Conservation (phyloP, 2,329 filamentous ascomycete genomes). For the Grosmannia huntii region DNA sequence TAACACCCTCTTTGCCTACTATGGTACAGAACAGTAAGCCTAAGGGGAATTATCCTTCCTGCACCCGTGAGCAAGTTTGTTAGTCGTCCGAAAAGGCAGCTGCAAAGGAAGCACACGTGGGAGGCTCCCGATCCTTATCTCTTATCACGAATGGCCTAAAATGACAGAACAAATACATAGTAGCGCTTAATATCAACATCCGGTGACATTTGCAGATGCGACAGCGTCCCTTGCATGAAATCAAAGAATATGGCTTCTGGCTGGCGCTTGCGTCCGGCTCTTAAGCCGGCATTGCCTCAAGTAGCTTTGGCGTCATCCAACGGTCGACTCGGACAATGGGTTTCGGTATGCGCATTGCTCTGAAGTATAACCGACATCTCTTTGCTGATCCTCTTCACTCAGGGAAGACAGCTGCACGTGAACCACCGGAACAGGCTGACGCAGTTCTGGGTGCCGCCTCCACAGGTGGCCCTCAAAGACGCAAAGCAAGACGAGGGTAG, state of each 20-base stretch:
- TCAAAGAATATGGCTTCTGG: not conserved
- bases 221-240: not conserved
- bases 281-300: not conserved
- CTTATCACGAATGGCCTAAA: too few relatives aligned
- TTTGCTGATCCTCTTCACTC: not conserved
- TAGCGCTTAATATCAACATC: too few relatives aligned
- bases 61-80: too few relatives aligned
- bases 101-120: too few relatives aligned
- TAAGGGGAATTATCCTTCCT: too few relatives aligned
- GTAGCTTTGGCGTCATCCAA: not conserved
- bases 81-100: too few relatives aligned
- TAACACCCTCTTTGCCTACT: too few relatives aligned
- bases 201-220: not conserved
- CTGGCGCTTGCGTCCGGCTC: not conserved
- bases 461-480: slow-evolving; percentile 39
- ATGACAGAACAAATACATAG: too few relatives aligned
- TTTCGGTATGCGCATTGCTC: not conserved
- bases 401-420: slow-evolving; percentile 10
- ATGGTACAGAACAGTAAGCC: too few relatives aligned
- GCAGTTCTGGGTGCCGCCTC: slow-evolving; percentile 67
- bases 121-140: too few relatives aligned
- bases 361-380: not conserved
- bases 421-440: slow-evolving; percentile 41
- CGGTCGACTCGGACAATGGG: not conserved
- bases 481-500: slow-evolving; percentile 41